phyloP scores from a whole-genome alignment of 2,329 filamentous ascomycete genomes.

The Nigrospora osmanthi region DNA sequence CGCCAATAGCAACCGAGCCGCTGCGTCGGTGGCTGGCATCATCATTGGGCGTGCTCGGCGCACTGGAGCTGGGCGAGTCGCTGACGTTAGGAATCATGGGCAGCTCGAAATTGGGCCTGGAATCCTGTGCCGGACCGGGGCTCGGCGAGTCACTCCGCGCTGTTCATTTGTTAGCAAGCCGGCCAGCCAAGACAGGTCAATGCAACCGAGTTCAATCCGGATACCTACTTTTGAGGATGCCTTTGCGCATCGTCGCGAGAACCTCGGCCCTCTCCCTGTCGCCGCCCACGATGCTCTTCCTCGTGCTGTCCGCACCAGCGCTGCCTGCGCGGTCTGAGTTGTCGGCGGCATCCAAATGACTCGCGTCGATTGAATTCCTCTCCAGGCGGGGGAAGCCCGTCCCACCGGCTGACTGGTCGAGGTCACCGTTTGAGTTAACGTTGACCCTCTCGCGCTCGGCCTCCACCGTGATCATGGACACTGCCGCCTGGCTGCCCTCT shows the following conservation, averaged over 20 bases:
- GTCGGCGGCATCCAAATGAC: conserved; percentile 26
- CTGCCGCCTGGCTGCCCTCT: conserved; percentile 69
- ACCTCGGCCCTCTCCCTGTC: conserved; percentile 88
- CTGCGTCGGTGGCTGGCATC: conserved; percentile 61
- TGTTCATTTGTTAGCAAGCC: conserved; percentile 21
- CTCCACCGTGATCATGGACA: conserved; percentile 94
- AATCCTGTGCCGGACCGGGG: conserved; percentile 57
- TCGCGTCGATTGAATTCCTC: conserved; percentile 69
- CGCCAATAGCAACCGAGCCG: conserved; percentile 66
- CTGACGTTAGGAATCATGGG: conserved; percentile 55
- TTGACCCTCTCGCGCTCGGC: conserved; percentile 82
- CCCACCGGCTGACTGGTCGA: conserved; percentile 56
- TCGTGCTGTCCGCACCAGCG: conserved; percentile 52
- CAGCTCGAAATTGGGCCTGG: conserved; percentile 44
- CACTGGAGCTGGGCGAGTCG: conserved; percentile 78
- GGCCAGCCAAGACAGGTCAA: not conserved
- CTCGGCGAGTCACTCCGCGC: conserved; percentile 60
- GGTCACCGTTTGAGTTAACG: conserved; percentile 61
- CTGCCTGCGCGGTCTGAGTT: conserved; percentile 44
- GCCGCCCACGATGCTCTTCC: conserved; percentile 86
- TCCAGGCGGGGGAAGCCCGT: conserved; percentile 82
- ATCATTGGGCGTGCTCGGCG: conserved; percentile 81
- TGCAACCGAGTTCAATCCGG: no score
- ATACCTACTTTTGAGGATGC: conserved; percentile 80
- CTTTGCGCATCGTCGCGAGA: conserved; percentile 85